Evolutionary conservation across 139 green algal species (phyloP).

Genomic region (Astrephomene gubernaculifera): DNA sequence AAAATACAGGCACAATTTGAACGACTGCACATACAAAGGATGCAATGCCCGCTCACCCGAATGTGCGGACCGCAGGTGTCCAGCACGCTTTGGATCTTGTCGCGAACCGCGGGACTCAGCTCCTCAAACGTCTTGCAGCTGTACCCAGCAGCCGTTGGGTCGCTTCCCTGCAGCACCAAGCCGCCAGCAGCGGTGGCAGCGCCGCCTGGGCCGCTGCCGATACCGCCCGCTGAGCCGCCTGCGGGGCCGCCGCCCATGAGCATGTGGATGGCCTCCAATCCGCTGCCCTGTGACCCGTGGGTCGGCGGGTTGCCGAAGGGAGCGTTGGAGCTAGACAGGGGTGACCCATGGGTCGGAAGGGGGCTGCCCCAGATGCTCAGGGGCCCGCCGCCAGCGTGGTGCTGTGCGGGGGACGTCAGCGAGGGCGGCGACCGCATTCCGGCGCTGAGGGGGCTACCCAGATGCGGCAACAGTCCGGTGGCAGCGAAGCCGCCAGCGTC

Average conservation of each 20-base stretch:
- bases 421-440: constrained; percentile 16
- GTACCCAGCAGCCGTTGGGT: constrained; percentile 16
- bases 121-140: constrained; percentile 24
- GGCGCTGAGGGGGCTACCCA: not conserved
- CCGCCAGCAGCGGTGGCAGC: not conserved
- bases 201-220: not conserved
- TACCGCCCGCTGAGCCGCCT: too few relatives aligned
- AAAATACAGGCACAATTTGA: too few relatives aligned
- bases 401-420: constrained; percentile 8
- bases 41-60: constrained; percentile 10
- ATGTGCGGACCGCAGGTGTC: constrained; percentile 34
- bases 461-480: not conserved
- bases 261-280: constrained; percentile 21
- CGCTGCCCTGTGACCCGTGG: not conserved
- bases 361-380: not conserved
- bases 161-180: not conserved
- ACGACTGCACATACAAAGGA: too few relatives aligned
- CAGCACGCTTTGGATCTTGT: constrained; percentile 43
- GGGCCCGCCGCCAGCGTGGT: not conserved
- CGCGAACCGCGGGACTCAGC: constrained; percentile 12
- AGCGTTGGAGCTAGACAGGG: not conserved
- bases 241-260: not conserved
- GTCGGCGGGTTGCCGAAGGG: not conserved
- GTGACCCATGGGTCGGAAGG: not conserved
- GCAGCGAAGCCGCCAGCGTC: not conserved